Evolutionary conservation across 768 basidiomycete genomes (phyloP).

Genomic region (Leccinum longicurvipes): DNA sequence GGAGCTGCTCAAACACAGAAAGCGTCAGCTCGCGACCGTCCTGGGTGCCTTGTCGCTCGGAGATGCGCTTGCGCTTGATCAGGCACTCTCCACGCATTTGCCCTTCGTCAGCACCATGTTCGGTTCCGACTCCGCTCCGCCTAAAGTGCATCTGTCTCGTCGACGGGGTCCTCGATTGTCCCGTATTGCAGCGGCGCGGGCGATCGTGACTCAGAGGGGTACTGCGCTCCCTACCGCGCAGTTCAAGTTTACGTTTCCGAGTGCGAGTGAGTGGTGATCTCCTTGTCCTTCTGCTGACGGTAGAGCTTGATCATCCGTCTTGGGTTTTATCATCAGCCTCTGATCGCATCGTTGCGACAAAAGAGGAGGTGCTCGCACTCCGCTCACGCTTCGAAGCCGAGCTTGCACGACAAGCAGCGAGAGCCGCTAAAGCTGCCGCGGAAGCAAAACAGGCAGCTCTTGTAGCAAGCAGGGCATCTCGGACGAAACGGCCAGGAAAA

Average conservation of each 20-base stretch:
- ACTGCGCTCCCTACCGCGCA: slow-evolving; percentile 47
- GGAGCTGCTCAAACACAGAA: slow-evolving; percentile 64
- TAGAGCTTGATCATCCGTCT: slow-evolving; percentile 23
- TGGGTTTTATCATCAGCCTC: slow-evolving; percentile 49
- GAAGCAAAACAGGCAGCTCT: slow-evolving; percentile 52
- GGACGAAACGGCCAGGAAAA: slow-evolving; percentile 38
- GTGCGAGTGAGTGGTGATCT: slow-evolving; percentile 63
- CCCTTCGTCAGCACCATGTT: slow-evolving; percentile 36
- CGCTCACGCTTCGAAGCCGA: slow-evolving; percentile 72
- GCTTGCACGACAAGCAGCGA: slow-evolving; percentile 65
- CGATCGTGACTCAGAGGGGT: slow-evolving; percentile 19
- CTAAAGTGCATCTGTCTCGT: slow-evolving; percentile 52
- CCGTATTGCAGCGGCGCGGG: slow-evolving; percentile 35
- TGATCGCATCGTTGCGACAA: slow-evolving; percentile 65
- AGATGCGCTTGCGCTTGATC: slow-evolving; percentile 73
- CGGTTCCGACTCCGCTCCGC: slow-evolving; percentile 26
- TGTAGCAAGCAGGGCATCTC: slow-evolving; percentile 33
- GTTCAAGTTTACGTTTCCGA: slow-evolving; percentile 62
- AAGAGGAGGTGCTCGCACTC: slow-evolving; percentile 63
- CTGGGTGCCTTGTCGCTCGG: slow-evolving; percentile 64
- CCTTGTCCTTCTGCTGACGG: slow-evolving; percentile 16
- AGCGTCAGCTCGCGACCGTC: slow-evolving; percentile 67
- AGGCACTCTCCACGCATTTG: slow-evolving; percentile 57
- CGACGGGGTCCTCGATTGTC: slow-evolving; percentile 51
- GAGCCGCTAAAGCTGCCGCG: slow-evolving; percentile 43